phyloP scores from a whole-genome alignment of 768 basidiomycete species.

The Saitozyma podzolica region DNA sequence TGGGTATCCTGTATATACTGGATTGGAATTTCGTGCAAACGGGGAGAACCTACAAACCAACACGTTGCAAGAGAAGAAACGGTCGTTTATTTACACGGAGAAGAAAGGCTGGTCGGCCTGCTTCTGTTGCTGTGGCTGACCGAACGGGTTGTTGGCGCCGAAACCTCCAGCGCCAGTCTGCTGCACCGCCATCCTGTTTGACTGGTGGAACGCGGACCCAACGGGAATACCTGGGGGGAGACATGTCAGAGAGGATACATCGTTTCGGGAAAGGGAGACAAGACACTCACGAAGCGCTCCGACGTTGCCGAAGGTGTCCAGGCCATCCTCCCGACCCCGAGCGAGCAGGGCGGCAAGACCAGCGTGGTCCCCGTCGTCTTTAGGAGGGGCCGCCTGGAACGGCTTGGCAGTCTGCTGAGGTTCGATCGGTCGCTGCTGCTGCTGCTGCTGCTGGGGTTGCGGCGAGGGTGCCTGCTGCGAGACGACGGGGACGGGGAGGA shows the following conservation, averaged over 20 bases:
- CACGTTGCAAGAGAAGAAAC: slow-evolving; percentile 3
- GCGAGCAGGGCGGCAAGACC: slow-evolving; percentile 80
- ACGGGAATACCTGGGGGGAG: slow-evolving; percentile 58
- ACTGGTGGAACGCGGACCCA: slow-evolving; percentile 57
- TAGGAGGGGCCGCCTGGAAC: slow-evolving; percentile 33
- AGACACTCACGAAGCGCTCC: slow-evolving; percentile 65
- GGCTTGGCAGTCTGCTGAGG: slow-evolving; percentile 53
- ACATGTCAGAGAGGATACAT: slow-evolving; percentile 8
- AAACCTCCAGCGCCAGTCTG: slow-evolving; percentile 37
- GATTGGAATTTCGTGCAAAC: too few species aligned
- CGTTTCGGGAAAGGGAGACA: not conserved
- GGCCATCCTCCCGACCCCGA: slow-evolving; percentile 74
- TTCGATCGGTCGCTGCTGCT: slow-evolving; percentile 54
- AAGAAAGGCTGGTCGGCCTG: slow-evolving; percentile 73
- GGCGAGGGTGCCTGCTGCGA: slow-evolving; percentile 55
- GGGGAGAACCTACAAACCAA: too few species aligned
- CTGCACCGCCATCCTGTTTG: slow-evolving; percentile 44
- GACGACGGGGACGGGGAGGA: slow-evolving; percentile 24
- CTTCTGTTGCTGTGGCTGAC: slow-evolving; percentile 45
- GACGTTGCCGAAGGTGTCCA: slow-evolving; percentile 93
- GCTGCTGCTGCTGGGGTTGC: slow-evolving; percentile 27
- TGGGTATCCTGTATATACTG: too few species aligned
- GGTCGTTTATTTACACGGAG: slow-evolving; percentile 58
- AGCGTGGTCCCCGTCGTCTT: slow-evolving; percentile 67
- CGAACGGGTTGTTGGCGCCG: slow-evolving; percentile 52